Base-by-base conservation (phyloP, 805 yeast genomes). In the Barnettozyma pratensis region DNA sequence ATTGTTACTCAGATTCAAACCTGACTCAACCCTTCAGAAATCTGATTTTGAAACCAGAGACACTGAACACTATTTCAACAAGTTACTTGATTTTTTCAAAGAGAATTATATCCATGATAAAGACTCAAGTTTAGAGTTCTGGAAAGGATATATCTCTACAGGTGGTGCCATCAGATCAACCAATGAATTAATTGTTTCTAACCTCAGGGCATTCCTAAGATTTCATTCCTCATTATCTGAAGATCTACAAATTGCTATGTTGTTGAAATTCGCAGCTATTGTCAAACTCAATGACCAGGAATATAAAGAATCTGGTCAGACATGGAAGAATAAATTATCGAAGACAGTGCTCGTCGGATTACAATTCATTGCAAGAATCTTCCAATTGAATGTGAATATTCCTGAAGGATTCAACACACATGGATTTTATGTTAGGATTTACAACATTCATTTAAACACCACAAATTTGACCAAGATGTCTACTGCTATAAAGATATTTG, bases 121-220 rank as follows among this genome's bases (percentile, higher is more conserved):
- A 36, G 52, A 52, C 8, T 25, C 48, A 1, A 50, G 57, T 1
- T 43, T 54, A 3, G 73, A 70, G 46, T 77, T 84, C 50, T 78
- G 83, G 83, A 72, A 65, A 55, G 89, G 89, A 0, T 69, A 72
- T 42, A 58, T 70, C 0, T 73, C 77, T 52, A 73, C 80, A 6
- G 74, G 74, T 8, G 92, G 88, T 6, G 82, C 87, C 0, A 54
- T 69, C 37, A 74, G 78, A 26, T 79, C 83, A 0, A 70, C 76
- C 7, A 76, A 74, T 46, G 50, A 61, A 1, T 68, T 76, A 12
- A 69, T 80, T 1, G 70, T 71, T 31, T 56, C 65, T 8, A 69
- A 83, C 0, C 64, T 80, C 19, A 64, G 63, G 26, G 44, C 66
- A 3, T 75, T 78, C 46, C 52, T 73, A 3, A 47, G 48, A 1